A percentile compares a stretch with the other conserved stretches of the same genome.
Conservation (phyloP, 2,329 filamentous ascomycete species). For the Venturia nashicola region DNA sequence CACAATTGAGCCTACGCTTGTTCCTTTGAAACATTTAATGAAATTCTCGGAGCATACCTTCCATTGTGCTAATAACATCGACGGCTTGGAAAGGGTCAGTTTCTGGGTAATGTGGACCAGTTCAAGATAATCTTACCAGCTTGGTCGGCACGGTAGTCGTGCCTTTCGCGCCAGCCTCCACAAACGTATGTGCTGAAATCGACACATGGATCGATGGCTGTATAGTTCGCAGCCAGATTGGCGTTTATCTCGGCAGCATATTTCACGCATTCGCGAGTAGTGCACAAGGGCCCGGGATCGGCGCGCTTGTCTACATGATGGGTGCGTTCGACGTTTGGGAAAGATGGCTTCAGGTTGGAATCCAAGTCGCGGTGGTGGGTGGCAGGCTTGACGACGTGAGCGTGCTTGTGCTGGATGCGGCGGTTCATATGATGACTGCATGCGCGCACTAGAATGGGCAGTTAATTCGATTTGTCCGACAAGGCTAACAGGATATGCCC, state of each 20-base stretch:
- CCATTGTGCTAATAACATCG: background rate
- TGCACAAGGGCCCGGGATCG: background rate
- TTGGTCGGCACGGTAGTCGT: slow-evolving; percentile 7
- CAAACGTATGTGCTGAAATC: slow-evolving; percentile 58
- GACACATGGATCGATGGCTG: slow-evolving; percentile 53
- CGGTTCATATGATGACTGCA: background rate
- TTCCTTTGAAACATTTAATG: background rate
- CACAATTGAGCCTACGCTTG: slow-evolving; percentile 1
- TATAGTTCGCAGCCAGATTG: slow-evolving; percentile 49
- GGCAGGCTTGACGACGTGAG: background rate
- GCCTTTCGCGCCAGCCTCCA: slow-evolving; percentile 17
- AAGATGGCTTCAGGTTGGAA: background rate
- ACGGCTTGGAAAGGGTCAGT: background rate
- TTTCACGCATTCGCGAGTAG: background rate
- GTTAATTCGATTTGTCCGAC: background rate
- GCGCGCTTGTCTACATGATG: background rate
- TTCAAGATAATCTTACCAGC: background rate
- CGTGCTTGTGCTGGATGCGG: background rate
- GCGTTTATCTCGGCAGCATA: slow-evolving; percentile 36
- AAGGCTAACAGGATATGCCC: background rate
- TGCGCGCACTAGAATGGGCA: background rate
- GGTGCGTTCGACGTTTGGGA: background rate
- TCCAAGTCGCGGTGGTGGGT: background rate
- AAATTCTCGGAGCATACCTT: background rate
- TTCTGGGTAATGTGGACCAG: background rate